Evolutionary conservation across 305 asterid genomes (phyloP).

Genomic region (Ruellia speciosa): DNA sequence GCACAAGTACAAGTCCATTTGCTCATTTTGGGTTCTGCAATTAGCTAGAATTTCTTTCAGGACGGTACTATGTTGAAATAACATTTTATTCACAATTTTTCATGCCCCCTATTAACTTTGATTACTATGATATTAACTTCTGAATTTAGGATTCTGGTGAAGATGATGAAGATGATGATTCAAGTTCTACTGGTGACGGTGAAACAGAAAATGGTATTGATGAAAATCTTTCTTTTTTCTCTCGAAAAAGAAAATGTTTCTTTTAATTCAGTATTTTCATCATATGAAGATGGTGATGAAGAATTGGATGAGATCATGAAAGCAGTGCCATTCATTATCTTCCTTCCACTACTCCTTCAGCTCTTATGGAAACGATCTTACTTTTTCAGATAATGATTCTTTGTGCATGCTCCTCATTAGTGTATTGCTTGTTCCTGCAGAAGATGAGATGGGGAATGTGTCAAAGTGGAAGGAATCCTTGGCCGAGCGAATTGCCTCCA

Average conservation of each 20-base stretch:
- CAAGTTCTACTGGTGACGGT: conserved; percentile 30
- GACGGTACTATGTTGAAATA: conserved; percentile 11
- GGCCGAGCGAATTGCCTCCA: conserved; percentile 58
- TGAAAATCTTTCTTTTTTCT: conserved; percentile 24
- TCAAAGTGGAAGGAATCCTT: conserved; percentile 83
- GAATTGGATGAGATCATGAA: too few species aligned
- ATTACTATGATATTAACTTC: conserved; percentile 10
- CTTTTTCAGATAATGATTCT: conserved; percentile 5
- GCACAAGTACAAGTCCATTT: too few species aligned
- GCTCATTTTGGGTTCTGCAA: too few species aligned
- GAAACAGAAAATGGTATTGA: conserved; percentile 29
- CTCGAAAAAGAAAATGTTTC: too few species aligned
- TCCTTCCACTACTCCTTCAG: conserved; percentile 1
- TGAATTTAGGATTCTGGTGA: conserved; percentile 55
- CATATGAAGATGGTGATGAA: too few species aligned
- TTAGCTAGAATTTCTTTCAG: conserved; percentile 2
- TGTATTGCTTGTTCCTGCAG: conserved; percentile 32
- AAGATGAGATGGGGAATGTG: conserved; percentile 55
- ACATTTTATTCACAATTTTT: conserved; percentile 3
- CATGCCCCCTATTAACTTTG: not conserved
- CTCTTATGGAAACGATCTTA: conserved; percentile 1
- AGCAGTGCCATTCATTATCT: conserved; percentile 12
- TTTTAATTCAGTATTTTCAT: not conserved
- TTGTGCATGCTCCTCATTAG: conserved; percentile 9
- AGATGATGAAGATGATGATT: conserved; percentile 34